These are phyloP conservation scores for Isoetes taiwanensis DNA, from an alignment of 75 land plant species.

Conservation along the genomic window DNA sequence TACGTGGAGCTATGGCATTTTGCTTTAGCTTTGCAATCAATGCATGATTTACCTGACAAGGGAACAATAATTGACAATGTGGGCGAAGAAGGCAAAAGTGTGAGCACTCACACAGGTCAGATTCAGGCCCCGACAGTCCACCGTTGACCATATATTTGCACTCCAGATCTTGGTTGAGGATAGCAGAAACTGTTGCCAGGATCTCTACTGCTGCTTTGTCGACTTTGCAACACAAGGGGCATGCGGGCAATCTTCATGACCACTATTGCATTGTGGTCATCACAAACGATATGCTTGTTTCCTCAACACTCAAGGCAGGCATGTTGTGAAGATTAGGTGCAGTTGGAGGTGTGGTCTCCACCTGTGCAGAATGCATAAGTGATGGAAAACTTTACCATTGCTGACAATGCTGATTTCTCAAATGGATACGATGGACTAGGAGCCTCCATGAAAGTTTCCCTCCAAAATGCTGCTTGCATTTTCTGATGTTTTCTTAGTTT, in stretches of 20 bases:
- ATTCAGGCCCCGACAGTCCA: no score
- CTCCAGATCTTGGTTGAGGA: no score
- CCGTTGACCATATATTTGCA: no score
- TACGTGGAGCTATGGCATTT: slow-evolving; percentile 99
- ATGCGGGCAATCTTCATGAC: slow-evolving; percentile 84
- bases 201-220: no score
- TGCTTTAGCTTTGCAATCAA: slow-evolving; percentile 86
- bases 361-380: slow-evolving; percentile 47
- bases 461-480: not conserved
- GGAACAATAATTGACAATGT: no score
- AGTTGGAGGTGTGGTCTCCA: slow-evolving; percentile 19
- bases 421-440: slow-evolving; percentile 41
- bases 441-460: slow-evolving; percentile 33
- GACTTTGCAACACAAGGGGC: no score
- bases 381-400: slow-evolving; percentile 34
- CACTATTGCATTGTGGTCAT: slow-evolving; percentile 91
- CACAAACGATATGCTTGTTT: slow-evolving; percentile 42
- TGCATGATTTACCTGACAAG: slow-evolving; percentile 74
- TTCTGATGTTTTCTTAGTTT: not conserved
- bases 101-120: no score
- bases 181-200: no score
- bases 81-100: no score
- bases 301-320: not conserved
- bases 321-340: not conserved
- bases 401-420: slow-evolving; percentile 19